Percentiles rank a stretch among this genome's conserved stretches.
phyloP scores from a whole-genome alignment of 805 yeast species.

The Candida ovalis region DNA sequence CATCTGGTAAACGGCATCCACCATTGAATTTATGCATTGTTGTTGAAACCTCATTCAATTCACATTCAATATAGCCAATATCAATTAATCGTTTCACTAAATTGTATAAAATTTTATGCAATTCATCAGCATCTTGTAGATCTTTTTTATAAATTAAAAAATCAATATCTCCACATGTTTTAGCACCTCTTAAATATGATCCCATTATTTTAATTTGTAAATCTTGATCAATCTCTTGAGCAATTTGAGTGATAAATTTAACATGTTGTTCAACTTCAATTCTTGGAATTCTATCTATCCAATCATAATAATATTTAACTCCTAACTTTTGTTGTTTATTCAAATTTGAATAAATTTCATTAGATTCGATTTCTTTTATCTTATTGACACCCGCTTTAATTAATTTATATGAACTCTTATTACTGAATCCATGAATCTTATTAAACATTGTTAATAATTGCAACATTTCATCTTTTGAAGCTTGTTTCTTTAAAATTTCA shows the following conservation, averaged over 20 bases:
- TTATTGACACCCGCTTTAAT: constrained; percentile 35
- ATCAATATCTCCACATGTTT: constrained; percentile 50
- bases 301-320: constrained; percentile 43
- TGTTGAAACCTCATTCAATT: constrained; percentile 14
- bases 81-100: constrained; percentile 12
- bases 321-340: constrained; percentile 35
- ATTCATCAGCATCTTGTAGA: constrained; percentile 21
- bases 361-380: constrained; percentile 34
- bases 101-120: constrained; percentile 13
- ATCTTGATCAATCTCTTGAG: constrained; percentile 31
- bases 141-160: constrained; percentile 39
- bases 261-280: constrained; percentile 40
- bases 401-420: constrained; percentile 36
- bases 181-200: constrained; percentile 47
- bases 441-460: constrained; percentile 31
- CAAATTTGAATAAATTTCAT: constrained; percentile 12
- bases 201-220: constrained; percentile 43
- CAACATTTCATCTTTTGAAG: constrained; percentile 21
- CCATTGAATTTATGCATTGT: constrained; percentile 31
- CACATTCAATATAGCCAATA: constrained; percentile 21
- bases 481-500: constrained; percentile 8
- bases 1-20: constrained; percentile 32
- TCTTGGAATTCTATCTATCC: constrained; percentile 42
- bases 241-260: constrained; percentile 26
- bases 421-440: constrained; percentile 49